A percentile compares a stretch with the other conserved stretches of the same genome.
Conservation (phyloP, 2,329 filamentous ascomycete species). For the Verticillium isaacii region DNA sequence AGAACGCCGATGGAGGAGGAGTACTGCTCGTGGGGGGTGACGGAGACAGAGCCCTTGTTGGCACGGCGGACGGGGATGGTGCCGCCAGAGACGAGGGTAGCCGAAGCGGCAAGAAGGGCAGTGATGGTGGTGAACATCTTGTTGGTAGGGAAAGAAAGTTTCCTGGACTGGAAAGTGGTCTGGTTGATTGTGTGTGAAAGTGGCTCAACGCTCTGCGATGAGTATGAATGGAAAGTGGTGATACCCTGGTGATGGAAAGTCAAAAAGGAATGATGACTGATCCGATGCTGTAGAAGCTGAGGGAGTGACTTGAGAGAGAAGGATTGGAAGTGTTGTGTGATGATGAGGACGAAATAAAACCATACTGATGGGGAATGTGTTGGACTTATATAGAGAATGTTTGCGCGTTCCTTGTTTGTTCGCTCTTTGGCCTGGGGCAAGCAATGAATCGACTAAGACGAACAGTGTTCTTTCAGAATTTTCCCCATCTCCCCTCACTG, state of each 20-base stretch:
- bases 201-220: background rate
- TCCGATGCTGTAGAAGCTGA: background rate
- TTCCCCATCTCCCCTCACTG: background rate
- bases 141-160: slow-evolving; percentile 4
- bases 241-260: background rate
- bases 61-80: slow-evolving; percentile 13
- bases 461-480: background rate
- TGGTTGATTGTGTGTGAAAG: background rate
- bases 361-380: background rate
- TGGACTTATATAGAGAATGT: background rate
- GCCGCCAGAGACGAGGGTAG: slow-evolving; percentile 18
- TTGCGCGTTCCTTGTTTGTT: background rate
- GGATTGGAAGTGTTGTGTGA: background rate
- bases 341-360: background rate
- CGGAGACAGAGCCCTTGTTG: slow-evolving; percentile 24
- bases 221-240: background rate
- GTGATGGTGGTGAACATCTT: slow-evolving; percentile 23
- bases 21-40: slow-evolving; percentile 53
- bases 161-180: background rate
- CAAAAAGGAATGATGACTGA: background rate
- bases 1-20: slow-evolving; percentile 53
- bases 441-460: background rate
- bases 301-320: background rate
- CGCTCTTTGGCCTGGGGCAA: background rate
- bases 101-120: slow-evolving; percentile 22